These are phyloP conservation scores for Coccomyxa subellipsoidea DNA, from an alignment of 163 green algal species.

Conservation along the genomic window DNA sequence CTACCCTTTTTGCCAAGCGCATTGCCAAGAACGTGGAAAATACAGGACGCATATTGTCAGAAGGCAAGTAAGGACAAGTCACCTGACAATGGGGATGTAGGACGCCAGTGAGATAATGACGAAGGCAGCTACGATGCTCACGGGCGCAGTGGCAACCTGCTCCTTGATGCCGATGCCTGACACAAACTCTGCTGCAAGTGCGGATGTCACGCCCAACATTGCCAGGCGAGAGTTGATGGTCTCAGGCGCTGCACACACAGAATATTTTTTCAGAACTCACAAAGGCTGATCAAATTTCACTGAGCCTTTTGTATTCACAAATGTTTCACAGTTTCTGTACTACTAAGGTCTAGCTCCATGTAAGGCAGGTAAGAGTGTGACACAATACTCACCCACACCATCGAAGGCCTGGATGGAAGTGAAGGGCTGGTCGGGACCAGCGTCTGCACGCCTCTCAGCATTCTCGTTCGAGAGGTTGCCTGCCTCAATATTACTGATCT, in stretches of 20 bases:
- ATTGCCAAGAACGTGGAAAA: too few relatives aligned
- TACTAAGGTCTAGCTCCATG: too few relatives aligned
- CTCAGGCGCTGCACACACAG: constrained; percentile 30
- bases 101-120: constrained; percentile 37
- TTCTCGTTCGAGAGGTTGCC: constrained; percentile 42
- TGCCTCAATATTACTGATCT: constrained; percentile 36
- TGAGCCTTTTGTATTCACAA: too few relatives aligned
- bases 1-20: too few relatives aligned
- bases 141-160: constrained; percentile 34
- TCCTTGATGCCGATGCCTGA: constrained; percentile 36
- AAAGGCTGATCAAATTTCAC: too few relatives aligned
- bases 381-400: constrained; percentile 20
- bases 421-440: constrained; percentile 20
- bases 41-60: too few relatives aligned
- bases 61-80: neutral
- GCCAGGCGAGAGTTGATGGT: constrained; percentile 47
- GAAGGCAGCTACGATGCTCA: constrained; percentile 26
- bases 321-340: too few relatives aligned
- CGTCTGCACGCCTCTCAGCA: constrained; percentile 39
- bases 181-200: constrained; percentile 33
- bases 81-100: constrained; percentile 44
- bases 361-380: neutral
- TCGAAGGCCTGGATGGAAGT: constrained; percentile 37
- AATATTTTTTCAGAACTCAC: neutral
- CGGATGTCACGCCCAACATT: constrained; percentile 47